phyloP scores from a whole-genome alignment of 78 protist species.

The Paulinella micropora region DNA sequence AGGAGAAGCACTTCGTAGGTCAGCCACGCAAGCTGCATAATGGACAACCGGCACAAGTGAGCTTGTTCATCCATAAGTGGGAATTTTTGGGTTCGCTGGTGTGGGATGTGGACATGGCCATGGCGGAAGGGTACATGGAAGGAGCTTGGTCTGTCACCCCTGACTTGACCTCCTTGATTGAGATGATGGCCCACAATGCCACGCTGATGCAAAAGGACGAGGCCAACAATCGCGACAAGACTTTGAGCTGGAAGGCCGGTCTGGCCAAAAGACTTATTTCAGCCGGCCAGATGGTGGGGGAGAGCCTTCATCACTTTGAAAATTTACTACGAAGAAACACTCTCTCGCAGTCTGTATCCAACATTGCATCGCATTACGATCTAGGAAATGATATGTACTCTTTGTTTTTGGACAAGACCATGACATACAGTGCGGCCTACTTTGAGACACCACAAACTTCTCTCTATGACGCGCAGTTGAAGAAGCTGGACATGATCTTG shows the following conservation, averaged over 20 bases:
- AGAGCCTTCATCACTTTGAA: not conserved
- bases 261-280: not conserved
- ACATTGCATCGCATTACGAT: constrained; percentile 25
- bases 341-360: not conserved
- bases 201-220: too few relatives aligned
- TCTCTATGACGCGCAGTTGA: not conserved
- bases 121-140: not conserved
- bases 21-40: not conserved
- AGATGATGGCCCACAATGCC: too few relatives aligned
- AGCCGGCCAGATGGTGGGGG: not conserved
- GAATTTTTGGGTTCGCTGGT: not conserved
- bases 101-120: not conserved
- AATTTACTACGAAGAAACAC: not conserved
- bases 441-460: not conserved
- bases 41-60: not conserved
- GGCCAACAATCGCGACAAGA: too few relatives aligned
- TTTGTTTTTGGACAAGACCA: constrained; percentile 11
- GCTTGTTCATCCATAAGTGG: not conserved
- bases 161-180: not conserved
- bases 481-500: constrained; percentile 15
- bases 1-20: not conserved
- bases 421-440: not conserved
- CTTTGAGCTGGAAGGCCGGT: too few relatives aligned
- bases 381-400: constrained; percentile 14
- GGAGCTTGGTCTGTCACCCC: not conserved